Base-by-base conservation (phyloP, 768 basidiomycete species). In the Mycena filopes region DNA sequence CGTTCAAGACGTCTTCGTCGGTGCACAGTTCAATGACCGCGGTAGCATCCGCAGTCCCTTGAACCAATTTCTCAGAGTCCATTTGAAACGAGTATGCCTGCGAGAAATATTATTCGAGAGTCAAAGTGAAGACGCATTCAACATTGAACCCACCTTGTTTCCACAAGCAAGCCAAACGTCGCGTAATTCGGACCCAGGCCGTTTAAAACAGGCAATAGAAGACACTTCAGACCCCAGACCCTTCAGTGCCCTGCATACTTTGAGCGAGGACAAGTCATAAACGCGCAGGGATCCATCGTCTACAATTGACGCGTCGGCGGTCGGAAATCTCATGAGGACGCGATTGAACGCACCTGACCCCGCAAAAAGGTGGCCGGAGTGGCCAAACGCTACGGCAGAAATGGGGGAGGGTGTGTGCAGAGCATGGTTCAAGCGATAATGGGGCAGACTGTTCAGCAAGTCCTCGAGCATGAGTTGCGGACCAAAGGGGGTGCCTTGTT, bases 281-380 rank as follows among this genome's bases (percentile, higher is more conserved):
- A 90, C 77, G 25, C 92, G 85, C 47, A 93, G 76, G 43, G 85
- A 84, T 6, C 92, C 92, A 73, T 94, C 91, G 65, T 86, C 91
- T 90, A 70, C 12, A 15, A 49, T 46, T 31, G 25, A 29, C 42
- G 56, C 71, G 36, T 59, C 38, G n/a, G 33, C 58, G 4, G 45
- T 33, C n/a, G 26, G 41, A 6, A 43, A 49, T n/a, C 43, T 33
- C 21, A 3, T 4, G 36, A 2, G 10, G 11, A 11, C 25, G 53
- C n/a, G 29, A 36, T 31, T 16, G 25, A 38, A 70, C 78, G 25
- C 71, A 89, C 91, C 87, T 75, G 89, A 89, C 25, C 91, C 90
- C 23, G 83, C 86, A 58, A 87, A 84, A 11, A 92, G 76, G 59
- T 82, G 81, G 5, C 76, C 81, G 45, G 81, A 75, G 43, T 82